phyloP scores from a whole-genome alignment of 352 stramenopile genomes.

The Pythium sp. region DNA sequence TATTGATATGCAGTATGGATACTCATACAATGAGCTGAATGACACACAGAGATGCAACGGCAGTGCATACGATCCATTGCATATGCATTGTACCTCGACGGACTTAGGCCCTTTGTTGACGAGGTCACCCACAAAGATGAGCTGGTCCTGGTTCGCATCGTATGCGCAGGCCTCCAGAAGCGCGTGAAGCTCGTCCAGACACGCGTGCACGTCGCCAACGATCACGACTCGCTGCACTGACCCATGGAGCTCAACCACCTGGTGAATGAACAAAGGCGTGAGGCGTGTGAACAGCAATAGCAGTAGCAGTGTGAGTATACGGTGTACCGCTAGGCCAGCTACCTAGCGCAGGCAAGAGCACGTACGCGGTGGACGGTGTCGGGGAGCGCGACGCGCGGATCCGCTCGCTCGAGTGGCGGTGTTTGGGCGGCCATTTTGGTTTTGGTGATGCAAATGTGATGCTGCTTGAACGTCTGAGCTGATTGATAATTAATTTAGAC shows the following conservation, averaged over 20 bases:
- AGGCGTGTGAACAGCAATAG: not conserved
- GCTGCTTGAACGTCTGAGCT: too few relatives aligned
- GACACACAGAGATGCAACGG: not conserved
- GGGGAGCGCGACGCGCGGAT: slow-evolving; percentile 52
- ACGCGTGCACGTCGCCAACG: slow-evolving; percentile 92
- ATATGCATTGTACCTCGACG: slow-evolving; percentile 30
- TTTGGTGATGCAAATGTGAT: too few relatives aligned
- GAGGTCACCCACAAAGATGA: slow-evolving; percentile 91
- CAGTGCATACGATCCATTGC: not conserved
- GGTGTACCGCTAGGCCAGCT: not conserved
- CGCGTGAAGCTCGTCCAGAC: slow-evolving; percentile 77
- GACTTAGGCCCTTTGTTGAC: slow-evolving; percentile 92
- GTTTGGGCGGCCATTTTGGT: not conserved
- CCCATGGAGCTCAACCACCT: slow-evolving; percentile 26
- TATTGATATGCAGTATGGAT: not conserved
- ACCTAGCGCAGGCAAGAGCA: not conserved
- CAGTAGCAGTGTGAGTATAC: not conserved
- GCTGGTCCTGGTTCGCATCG: slow-evolving; percentile 48
- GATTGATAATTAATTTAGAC: too few relatives aligned
- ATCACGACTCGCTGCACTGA: slow-evolving; percentile 60
- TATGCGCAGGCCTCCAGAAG: slow-evolving; percentile 51
- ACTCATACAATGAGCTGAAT: not conserved
- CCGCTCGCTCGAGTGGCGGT: slow-evolving; percentile 22
- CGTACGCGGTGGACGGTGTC: slow-evolving; percentile 37
- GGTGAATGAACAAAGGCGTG: not conserved